Conservation (phyloP, 345 rosid species). For the Arabis hirsuta region DNA sequence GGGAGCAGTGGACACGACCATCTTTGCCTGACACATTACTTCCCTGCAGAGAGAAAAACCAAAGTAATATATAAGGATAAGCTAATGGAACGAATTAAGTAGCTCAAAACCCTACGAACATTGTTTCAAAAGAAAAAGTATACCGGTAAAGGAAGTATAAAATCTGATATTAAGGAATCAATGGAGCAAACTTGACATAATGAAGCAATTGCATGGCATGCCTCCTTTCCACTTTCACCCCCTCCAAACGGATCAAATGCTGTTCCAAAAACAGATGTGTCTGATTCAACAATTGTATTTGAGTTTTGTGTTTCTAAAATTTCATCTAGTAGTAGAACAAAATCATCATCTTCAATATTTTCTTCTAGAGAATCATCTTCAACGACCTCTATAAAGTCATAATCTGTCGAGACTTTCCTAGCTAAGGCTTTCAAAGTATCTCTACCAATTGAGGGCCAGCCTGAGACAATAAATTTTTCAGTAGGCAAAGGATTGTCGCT, state of each 20-base stretch:
- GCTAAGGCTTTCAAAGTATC: constrained; percentile 76
- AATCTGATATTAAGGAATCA: constrained; percentile 90
- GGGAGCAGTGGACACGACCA: constrained; percentile 92
- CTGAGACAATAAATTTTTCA: constrained; percentile 73
- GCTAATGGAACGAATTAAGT: constrained; percentile 5
- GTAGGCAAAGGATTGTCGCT: constrained; percentile 54
- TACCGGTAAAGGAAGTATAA: constrained; percentile 96
- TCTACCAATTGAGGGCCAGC: constrained; percentile 90
- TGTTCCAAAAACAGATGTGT: constrained; percentile 60
- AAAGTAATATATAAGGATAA: background rate
- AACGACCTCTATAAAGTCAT: constrained; percentile 49
- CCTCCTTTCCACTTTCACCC: constrained; percentile 68
- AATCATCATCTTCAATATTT: constrained; percentile 38
- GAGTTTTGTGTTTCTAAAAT: constrained; percentile 34
- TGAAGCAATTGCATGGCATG: constrained; percentile 91
- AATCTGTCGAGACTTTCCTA: constrained; percentile 77
- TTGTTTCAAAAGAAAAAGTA: constrained; percentile 9
- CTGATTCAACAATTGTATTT: constrained; percentile 41
- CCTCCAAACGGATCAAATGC: constrained; percentile 58
- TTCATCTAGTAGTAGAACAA: constrained; percentile 33
- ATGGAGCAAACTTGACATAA: constrained; percentile 90
- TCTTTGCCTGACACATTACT: constrained; percentile 75
- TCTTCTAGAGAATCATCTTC: constrained; percentile 48
- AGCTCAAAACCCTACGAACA: constrained; percentile 7
- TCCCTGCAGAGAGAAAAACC: constrained; percentile 54